Conservation (phyloP, 2,329 filamentous ascomycete species). For the Periconia sp. region DNA sequence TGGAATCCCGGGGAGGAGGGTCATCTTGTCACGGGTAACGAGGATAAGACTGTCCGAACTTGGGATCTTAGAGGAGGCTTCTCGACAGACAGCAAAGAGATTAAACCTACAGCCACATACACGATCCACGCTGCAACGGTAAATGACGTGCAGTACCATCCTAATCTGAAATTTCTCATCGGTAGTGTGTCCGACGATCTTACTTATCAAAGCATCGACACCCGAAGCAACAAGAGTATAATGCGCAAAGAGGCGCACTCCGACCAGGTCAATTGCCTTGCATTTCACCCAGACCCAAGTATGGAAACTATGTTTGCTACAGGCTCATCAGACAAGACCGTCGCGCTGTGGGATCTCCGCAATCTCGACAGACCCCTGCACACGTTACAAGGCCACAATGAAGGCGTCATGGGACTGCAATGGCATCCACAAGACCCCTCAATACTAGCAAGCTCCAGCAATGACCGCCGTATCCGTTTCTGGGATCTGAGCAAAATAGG, state of each 20-base stretch:
- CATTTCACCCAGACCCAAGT: constrained; percentile 75
- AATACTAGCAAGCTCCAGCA: constrained; percentile 86
- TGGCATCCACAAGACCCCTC: constrained; percentile 93
- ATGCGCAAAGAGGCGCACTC: constrained; percentile 75
- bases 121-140: constrained; percentile 88
- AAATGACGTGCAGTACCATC: constrained; percentile 96
- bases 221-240: constrained; percentile 71
- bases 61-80: constrained; percentile 83
- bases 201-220: constrained; percentile 88
- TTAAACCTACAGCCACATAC: constrained; percentile 74
- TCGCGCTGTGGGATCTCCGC: constrained; percentile 92
- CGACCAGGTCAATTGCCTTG: constrained; percentile 93
- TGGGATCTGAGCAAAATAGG: constrained; percentile 94
- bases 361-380: constrained; percentile 90
- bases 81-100: constrained; percentile 66
- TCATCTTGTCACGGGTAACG: constrained; percentile 83
- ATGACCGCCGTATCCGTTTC: constrained; percentile 91
- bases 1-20: constrained; percentile 88
- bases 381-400: constrained; percentile 82
- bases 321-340: constrained; percentile 91
- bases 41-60: constrained; percentile 86
- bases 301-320: constrained; percentile 91
- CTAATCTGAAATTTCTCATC: constrained; percentile 75
- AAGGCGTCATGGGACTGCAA: constrained; percentile 85
- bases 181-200: constrained; percentile 95